phyloP scores from a whole-genome alignment of 2,329 filamentous ascomycete genomes.

The Thelonectria olida region DNA sequence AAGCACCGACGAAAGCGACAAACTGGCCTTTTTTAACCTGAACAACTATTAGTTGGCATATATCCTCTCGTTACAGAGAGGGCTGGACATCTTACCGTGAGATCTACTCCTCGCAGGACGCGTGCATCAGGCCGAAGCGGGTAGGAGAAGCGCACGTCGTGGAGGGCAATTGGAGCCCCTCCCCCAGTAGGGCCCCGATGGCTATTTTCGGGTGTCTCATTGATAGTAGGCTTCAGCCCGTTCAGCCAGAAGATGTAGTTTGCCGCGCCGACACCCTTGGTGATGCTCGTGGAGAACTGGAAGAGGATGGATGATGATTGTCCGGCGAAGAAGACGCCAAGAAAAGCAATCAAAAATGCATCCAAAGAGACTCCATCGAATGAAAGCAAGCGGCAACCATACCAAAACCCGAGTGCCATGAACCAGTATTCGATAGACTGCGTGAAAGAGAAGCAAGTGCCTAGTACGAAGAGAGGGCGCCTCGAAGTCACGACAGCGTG shows the following conservation, averaged over 20 bases:
- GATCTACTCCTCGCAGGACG: slow-evolving; percentile 53
- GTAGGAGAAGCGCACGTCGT: slow-evolving; percentile 70
- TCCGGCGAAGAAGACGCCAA: slow-evolving; percentile 58
- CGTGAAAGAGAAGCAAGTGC: slow-evolving; percentile 49
- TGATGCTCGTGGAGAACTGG: slow-evolving; percentile 60
- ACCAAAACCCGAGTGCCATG: slow-evolving; percentile 54
- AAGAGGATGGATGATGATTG: slow-evolving; percentile 54
- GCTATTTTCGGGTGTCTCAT: slow-evolving; percentile 52
- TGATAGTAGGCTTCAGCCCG: slow-evolving; percentile 51
- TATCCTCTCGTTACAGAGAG: slow-evolving; percentile 38
- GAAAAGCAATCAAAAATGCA: slow-evolving; percentile 59
- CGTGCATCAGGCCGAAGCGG: slow-evolving; percentile 55
- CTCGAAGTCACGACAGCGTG: slow-evolving; percentile 41
- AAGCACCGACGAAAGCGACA: slow-evolving; percentile 62
- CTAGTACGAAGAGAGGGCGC: slow-evolving; percentile 43
- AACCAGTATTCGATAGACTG: slow-evolving; percentile 50
- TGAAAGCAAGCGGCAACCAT: slow-evolving; percentile 49
- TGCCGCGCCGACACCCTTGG: slow-evolving; percentile 57
- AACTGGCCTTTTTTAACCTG: slow-evolving; percentile 59
- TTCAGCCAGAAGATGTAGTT: slow-evolving; percentile 62
- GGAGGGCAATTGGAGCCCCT: slow-evolving; percentile 53
- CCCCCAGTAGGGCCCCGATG: slow-evolving; percentile 47
- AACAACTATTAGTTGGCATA: not conserved
- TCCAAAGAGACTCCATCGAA: slow-evolving; percentile 62
- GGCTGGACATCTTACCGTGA: slow-evolving; percentile 16